phyloP scores from a whole-genome alignment of 2,329 filamentous ascomycete species.

The Coniochaeta sp. region DNA sequence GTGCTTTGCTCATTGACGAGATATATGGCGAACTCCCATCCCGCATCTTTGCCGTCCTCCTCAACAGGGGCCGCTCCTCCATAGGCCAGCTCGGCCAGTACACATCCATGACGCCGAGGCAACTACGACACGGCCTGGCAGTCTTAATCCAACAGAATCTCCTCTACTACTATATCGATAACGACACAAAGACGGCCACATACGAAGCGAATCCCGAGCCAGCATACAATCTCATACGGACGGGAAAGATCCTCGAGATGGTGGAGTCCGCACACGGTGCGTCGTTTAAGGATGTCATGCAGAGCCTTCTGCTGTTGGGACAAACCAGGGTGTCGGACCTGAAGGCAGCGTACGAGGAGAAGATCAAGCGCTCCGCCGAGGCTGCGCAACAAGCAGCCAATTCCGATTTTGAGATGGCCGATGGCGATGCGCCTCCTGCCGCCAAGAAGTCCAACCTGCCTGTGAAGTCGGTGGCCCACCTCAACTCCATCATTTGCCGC shows the following conservation, averaged over 20 bases:
- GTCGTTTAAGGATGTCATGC: slow-evolving; percentile 67
- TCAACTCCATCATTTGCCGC: slow-evolving; percentile 43
- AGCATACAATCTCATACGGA: slow-evolving; percentile 75
- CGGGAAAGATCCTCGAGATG: slow-evolving; percentile 72
- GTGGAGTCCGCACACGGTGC: slow-evolving; percentile 67
- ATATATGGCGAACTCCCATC: slow-evolving; percentile 86
- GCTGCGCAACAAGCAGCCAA: slow-evolving; percentile 3
- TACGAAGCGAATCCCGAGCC: slow-evolving; percentile 80
- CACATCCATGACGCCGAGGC: slow-evolving; percentile 64
- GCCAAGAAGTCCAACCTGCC: slow-evolving; percentile 24
- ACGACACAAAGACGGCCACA: slow-evolving; percentile 55
- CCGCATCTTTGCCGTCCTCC: slow-evolving; percentile 74
- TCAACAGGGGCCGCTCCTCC: slow-evolving; percentile 70
- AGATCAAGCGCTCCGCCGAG: slow-evolving; percentile 18
- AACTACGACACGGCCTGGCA: slow-evolving; percentile 73
- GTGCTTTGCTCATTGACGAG: slow-evolving; percentile 81
- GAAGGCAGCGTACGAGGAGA: slow-evolving; percentile 49
- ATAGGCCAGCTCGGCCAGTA: slow-evolving; percentile 62
- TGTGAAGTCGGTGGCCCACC: slow-evolving; percentile 37
- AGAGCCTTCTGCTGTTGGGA: slow-evolving; percentile 68
- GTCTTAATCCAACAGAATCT: slow-evolving; percentile 87
- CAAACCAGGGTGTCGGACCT: slow-evolving; percentile 68
- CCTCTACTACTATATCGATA: slow-evolving; percentile 63
- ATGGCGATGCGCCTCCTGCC: slow-evolving; percentile 24
- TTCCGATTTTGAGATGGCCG: slow-evolving; percentile 19